Base-by-base conservation (phyloP, 176 grass and related monocot species). In the Avena eriantha region DNA sequence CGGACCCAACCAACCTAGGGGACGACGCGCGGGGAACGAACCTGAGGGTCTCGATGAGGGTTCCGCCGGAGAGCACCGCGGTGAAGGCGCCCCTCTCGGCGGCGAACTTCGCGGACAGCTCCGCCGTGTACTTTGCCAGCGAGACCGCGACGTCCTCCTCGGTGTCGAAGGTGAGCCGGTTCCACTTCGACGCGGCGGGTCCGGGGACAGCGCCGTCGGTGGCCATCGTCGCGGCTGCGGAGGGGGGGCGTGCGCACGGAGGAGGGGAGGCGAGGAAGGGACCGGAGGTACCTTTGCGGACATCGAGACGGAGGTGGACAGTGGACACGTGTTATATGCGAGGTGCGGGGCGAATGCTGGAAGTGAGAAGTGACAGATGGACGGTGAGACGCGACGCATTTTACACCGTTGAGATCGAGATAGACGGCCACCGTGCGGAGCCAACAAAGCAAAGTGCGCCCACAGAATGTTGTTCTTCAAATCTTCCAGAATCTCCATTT, bases 31-130 rank as follows among this genome's bases (percentile, higher is more conserved):
- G 23, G 46, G 7, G 58, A 61, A 47, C 74, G 60, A 53, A 87
- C 79, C 84, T 91, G 79, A 86, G 57, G 33, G 72, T 60, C 29
- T 93, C 18, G 83, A 96, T 91, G 85, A 99, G 94, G 66, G 94
- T 93, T 87, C 94, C 94, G 24, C 92, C 92, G 73, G 97, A 96
- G 80, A 99, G 90, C 60, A 99, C 94, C 26, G 84, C 92, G 21
- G 96, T 94, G 90, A 98, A 92, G 80, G 89, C 90, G 64, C 92
- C 94, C 86, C 85, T 96, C 89, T 99, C 92, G 5, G 60, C 75
- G 9, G 83, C 88, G 50, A 96, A 94, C 89, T 93, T 99, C 64
- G 47, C 85, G 24, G 97, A 99, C 36, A 99, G 84, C 33, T 93
- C 80, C 18, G 90, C 87, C 0, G 90, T 99, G 90, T 96, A 94